A percentile compares a stretch with the other conserved stretches of the same genome.
Conservation (phyloP, 345 rosid genomes). For the Hibiscus syriacus region DNA sequence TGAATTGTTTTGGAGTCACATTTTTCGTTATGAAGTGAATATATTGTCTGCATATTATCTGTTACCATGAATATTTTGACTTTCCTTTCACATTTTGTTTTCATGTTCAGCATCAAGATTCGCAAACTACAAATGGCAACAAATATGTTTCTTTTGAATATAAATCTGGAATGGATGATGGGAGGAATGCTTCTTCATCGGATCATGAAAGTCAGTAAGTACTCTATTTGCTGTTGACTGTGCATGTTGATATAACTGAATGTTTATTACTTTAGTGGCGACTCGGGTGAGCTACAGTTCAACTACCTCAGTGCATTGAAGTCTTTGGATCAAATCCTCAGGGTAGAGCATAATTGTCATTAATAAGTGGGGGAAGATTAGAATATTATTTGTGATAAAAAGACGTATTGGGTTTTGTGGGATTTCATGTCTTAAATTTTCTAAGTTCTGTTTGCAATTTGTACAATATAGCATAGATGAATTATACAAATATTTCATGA, state of each 20-base stretch:
- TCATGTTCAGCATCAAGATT: slow-evolving; percentile 81
- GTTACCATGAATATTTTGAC: background rate
- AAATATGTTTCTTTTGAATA: slow-evolving; percentile 90
- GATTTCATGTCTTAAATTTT: background rate
- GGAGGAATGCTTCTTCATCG: slow-evolving; percentile 90
- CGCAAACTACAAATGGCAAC: slow-evolving; percentile 68
- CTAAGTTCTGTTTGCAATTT: background rate
- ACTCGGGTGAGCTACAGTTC: background rate
- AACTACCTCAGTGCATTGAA: background rate
- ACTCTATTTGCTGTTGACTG: slow-evolving; percentile 4
- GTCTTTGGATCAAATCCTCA: background rate
- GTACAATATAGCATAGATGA: background rate
- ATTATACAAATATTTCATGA: background rate
- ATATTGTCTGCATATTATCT: background rate
- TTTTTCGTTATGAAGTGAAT: background rate
- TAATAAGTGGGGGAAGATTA: background rate
- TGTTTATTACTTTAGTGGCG: background rate
- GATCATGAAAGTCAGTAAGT: slow-evolving; percentile 99
- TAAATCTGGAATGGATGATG: slow-evolving; percentile 89
- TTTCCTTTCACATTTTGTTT: slow-evolving; percentile 13
- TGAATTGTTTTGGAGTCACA: background rate
- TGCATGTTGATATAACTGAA: background rate
- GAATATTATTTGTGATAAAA: background rate
- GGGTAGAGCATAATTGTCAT: background rate
- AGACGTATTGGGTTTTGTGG: background rate